Base-by-base conservation (phyloP, 2,329 filamentous ascomycete species). In the Aspergillus bombycis region DNA sequence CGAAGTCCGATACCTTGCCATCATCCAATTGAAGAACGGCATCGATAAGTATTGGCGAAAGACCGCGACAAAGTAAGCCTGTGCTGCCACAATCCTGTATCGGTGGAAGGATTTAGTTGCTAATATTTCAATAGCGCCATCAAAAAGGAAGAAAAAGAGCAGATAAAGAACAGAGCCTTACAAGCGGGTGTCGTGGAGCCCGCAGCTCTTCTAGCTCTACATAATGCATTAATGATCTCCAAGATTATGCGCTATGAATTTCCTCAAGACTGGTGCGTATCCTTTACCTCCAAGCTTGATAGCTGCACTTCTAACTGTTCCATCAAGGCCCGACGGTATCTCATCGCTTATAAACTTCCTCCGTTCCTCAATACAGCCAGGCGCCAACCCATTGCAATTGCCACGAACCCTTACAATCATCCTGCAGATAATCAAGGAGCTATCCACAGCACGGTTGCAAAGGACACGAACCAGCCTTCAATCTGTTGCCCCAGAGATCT, bases 21-120 rank as follows among this genome's bases (percentile, higher is more conserved):
- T 98, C 62, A 97, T 98, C 69, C 92, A 97, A 75, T 85, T 99
- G 60, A 98, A 98, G 77, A 97, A 98, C 77, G 95, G 94, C 61
- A 94, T 98, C 78, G 94, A 98, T 76, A 93, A 91, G 75, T 93
- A 93, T 78, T 99, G 95, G 95, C 87, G 95, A 74, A 92, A 85
- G 75, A 91, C 91, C 38, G 88, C 92, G 57, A 86, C 91, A 62
- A 88, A 89, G 75, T 86, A 87, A 32, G 77, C 67, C 28, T 52
- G 30, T n/a, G 10, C 34, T 30, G 57, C n/a, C n/a, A 43, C 10
- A 26, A 52, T 58, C 46, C 52, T 36, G 14, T 38, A 21, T 52
- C 28, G 23, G 32, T 16, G 14, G 2, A 62, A 50, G 14, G 46
- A 41, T 45, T 41, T 19, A n/a, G 8, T 52, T 45, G 38, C 72